These are phyloP conservation scores for Exobasidium cylindrosporum DNA, from an alignment of 1,284 basidiomycete genomes.

Conservation along the genomic window DNA sequence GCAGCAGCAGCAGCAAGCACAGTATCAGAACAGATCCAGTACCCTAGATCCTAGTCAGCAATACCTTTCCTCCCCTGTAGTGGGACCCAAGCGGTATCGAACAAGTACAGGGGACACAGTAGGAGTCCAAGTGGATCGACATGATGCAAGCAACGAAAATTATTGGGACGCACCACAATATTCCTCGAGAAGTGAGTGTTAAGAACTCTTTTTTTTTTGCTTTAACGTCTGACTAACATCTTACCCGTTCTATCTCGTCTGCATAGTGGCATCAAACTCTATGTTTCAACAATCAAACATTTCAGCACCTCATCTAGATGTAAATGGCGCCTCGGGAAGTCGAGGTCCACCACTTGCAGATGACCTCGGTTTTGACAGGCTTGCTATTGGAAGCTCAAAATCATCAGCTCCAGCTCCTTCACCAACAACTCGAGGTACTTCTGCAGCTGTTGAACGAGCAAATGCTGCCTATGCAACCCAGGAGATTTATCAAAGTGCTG, in stretches of 20 bases:
- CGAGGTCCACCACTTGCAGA: conserved; percentile 39
- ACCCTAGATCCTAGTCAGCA: not conserved
- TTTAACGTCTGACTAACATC: too few species aligned
- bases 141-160: not conserved
- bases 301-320: conserved; percentile 40
- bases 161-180: too few species aligned
- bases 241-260: not conserved
- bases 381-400: conserved; percentile 22
- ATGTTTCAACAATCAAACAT: conserved; percentile 47
- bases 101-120: not conserved
- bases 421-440: not conserved
- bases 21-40: not conserved
- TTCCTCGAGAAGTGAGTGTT: too few species aligned
- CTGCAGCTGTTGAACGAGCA: conserved; percentile 25
- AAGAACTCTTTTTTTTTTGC: not conserved
- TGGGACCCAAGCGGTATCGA: conserved; percentile 1
- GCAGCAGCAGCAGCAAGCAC: conserved; percentile 20
- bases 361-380: conserved; percentile 41
- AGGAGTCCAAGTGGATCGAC: not conserved
- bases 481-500: conserved; percentile 43
- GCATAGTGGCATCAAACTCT: not conserved
- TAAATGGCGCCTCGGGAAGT: conserved; percentile 1
- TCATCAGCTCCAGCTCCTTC: conserved; percentile 10
- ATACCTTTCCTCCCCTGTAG: conserved; percentile 16
- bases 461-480: conserved; percentile 43